Percentiles rank a stretch among this genome's conserved stretches.
Evolutionary conservation across 2,329 filamentous ascomycete genomes (phyloP).

Genomic region (Talaromyces sp.): DNA sequence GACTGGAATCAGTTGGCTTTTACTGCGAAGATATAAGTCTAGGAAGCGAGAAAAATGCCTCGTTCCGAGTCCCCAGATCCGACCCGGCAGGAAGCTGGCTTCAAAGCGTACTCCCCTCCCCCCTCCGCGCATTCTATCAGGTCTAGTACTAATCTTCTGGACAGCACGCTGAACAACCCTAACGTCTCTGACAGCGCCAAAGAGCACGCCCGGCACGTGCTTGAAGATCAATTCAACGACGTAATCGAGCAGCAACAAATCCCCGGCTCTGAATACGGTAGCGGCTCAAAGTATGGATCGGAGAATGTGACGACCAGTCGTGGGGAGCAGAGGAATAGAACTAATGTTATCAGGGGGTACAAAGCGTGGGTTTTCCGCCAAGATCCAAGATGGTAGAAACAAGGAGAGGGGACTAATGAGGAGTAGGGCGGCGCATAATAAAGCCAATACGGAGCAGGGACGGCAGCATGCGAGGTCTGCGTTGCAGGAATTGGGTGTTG

Average conservation of each 20-base stretch:
- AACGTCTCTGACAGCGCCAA: constrained; percentile 21
- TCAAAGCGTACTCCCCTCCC: constrained; percentile 21
- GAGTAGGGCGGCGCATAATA: constrained; percentile 24
- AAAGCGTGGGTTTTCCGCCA: constrained; percentile 22
- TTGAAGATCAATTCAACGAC: constrained; percentile 18
- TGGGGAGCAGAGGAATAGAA: constrained; percentile 19
- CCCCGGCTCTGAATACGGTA: neutral
- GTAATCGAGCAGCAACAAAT: neutral
- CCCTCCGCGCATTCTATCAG: neutral
- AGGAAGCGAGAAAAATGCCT: constrained; percentile 6
- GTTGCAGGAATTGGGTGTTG: constrained; percentile 15
- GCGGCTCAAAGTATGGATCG: constrained; percentile 11
- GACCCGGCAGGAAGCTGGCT: constrained; percentile 22
- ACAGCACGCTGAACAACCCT: constrained; percentile 23
- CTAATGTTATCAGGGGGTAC: constrained; percentile 25
- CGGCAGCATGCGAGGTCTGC: constrained; percentile 13
- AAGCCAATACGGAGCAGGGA: constrained; percentile 17
- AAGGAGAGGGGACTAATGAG: neutral
- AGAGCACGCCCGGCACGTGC: constrained; percentile 22
- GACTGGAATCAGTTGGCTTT: neutral
- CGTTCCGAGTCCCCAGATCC: constrained; percentile 16
- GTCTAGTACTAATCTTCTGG: neutral
- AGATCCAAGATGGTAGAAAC: neutral
- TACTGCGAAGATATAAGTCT: neutral
- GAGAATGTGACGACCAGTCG: constrained; percentile 13